Base-by-base conservation (phyloP, 306 rosid genomes). In the Prosopis cineraria region DNA sequence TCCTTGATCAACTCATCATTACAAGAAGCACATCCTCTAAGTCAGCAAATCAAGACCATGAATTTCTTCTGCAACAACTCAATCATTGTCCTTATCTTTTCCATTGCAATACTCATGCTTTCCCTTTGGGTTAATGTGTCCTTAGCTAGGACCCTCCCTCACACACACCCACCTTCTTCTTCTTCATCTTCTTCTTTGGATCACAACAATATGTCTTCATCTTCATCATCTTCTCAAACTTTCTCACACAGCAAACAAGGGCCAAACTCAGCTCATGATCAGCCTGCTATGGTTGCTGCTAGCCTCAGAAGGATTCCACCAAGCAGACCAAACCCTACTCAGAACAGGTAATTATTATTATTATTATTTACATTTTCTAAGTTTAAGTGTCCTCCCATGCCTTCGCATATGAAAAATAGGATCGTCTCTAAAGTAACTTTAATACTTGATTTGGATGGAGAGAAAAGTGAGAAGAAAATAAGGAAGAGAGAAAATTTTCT, bases 311-410 rank as follows among this genome's bases (percentile, higher is more conserved):
- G 73, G 20, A 91, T 91, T 22, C 97, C 98, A 78, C 91, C 93
- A 20, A 91, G 92, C 84, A 79, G 78, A 74, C 91, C 98, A 17
- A 93, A 91, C 83, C 97, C 98, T 50, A 88, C 93, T 2, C 97
- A 89, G 78, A 93, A 93, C 91, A 90, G 83, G 98, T 93, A 90
- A 87, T 34, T 34, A 20, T 65, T 58, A 3, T 56, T 16, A 0
- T 34, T 9, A 0, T 19, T 6, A 8, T 63, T 0, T 17, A 2
- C 34, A 19, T 33, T n/a, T 64, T 64, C 27, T 36, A 34, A 45
- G 36, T 25, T 8, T 7, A 39, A 34, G 29, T 27, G 66, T 14
- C 30, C 83, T 30, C 36, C 80, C 68, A 27, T 80, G 13, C 53
- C 70, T 82, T 85, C 50, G n/a, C 73, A 73, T 43, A 13, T 52